Conservation (phyloP, 192 early-diverging fungal genomes). For the Backusella tarrabulga region DNA sequence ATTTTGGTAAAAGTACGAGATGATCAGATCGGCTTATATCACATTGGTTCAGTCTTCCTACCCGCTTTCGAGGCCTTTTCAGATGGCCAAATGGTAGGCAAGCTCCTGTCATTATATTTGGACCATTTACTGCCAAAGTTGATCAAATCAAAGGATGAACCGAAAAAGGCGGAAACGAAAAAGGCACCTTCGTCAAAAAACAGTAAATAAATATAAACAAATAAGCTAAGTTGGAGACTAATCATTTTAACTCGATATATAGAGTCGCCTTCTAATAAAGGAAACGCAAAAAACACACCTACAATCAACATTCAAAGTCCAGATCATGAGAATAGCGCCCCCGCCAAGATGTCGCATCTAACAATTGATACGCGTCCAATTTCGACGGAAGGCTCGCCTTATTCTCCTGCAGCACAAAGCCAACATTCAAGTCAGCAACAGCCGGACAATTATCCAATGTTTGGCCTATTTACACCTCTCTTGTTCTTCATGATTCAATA, state of each 20-base stretch:
- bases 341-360: not conserved
- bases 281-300: slow-evolving; percentile 12
- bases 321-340: slow-evolving; percentile 9
- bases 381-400: slow-evolving; percentile 5
- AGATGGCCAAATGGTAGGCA: slow-evolving; percentile 36
- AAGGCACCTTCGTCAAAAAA: not conserved
- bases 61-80: slow-evolving; percentile 52
- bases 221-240: not conserved
- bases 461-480: slow-evolving; percentile 50
- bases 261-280: not conserved
- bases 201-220: not conserved
- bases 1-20: slow-evolving; percentile 34
- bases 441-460: slow-evolving; percentile 38
- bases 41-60: slow-evolving; percentile 49
- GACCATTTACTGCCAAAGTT: slow-evolving; percentile 50
- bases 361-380: slow-evolving; percentile 30
- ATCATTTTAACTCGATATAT: not conserved
- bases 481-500: slow-evolving; percentile 50
- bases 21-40: slow-evolving; percentile 41
- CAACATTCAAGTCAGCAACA: slow-evolving; percentile 33
- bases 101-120: slow-evolving; percentile 41
- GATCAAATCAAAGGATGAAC: slow-evolving; percentile 25
- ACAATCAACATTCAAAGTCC: slow-evolving; percentile 36
- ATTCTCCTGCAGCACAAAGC: slow-evolving; percentile 34
- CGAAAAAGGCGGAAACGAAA: not conserved